Evolutionary conservation across 768 basidiomycete species (phyloP), one percentile per base, ranked within the genome.

Genomic region (Dioszegia crocea): DNA sequence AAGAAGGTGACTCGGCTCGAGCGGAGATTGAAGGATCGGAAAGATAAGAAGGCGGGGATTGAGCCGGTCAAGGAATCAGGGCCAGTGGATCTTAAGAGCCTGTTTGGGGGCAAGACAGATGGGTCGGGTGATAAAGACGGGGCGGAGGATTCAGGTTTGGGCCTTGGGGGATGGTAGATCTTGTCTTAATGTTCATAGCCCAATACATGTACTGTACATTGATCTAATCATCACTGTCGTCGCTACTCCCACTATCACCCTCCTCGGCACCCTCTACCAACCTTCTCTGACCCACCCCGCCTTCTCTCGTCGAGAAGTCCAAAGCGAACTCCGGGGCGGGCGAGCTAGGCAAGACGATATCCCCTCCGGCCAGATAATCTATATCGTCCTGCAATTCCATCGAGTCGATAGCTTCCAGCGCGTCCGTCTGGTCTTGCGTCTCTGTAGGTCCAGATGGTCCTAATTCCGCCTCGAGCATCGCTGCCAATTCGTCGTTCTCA

Each of bases 161-260:
- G 70, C 31, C 61, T 73, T 2, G 68, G 71, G 14, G 68, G 68
- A 11, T 72, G 70, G 70, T 72, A 61, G 48, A 6, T 1, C 3
- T 26, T 27, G 31, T 26, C 38, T 11, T 17, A 16, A 39, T 33
- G 33, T 33, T 6, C 14, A 14, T 33, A 33, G 33, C 6, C 33
- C 14, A 33, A 33, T 33, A 17, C 27, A 44, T 39, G n/a, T 47
- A 56, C 27, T 14, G 12, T 29, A 36, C 43, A 56, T 17, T 23
- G 12, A n/a, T 21, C 24, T 62, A 66, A 49, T 67, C 56, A 62
- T 64, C 70, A 44, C 63, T 57, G 26, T 68, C 67, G 31, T 65
- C 70, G 30, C 60, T 61, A 41, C 56, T 59, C 39, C 58, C 60
- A 57, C 60, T 62, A 3, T 52, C 61, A 21, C 58, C 61, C 26